Base-by-base conservation (phyloP, 768 basidiomycete species). In the Hydnum rufescens region DNA sequence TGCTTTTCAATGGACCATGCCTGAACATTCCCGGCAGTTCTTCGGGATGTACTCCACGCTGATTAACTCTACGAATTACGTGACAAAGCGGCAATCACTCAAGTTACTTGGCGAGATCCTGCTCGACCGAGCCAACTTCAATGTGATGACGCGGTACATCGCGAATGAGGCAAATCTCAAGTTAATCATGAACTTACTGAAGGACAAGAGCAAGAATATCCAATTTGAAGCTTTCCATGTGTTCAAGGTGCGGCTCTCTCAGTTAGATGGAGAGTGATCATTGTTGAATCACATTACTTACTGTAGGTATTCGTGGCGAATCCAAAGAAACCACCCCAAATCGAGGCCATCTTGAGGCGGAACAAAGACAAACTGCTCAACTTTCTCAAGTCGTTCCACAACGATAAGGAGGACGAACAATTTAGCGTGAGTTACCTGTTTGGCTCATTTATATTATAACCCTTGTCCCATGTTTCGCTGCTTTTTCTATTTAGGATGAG, bases 171-270 rank as follows among this genome's bases (percentile, higher is more conserved):
- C 80, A 28, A 99, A 97, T 64, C 73, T 99, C 57, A 96, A 97
- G 80, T 87, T 93, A 82, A 95, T 99, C 88, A 99, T 99, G 95
- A 97, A 97, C 66, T 74, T 97, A 53, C 71, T 99, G 53, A 76
- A 92, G 56, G 89, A 96, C 64, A 95, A 92, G 75, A 96, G 92
- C 74, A 87, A 89, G 73, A 99, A 99, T 66, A 97, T 99, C 44
- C 95, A 99, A 65, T 99, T 97, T 53, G 95, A 99, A 64, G 93
- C 95, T 2, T 99, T 99, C 68, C 95, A 99, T 61, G 95, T 99
- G 34, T 99, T 99, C 76, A 99, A 97, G 77, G 93, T 89, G 74
- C 25, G 16, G 6, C 61, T 2, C 26, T 8, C n/a, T 30, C 23
- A 25, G 22, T 42, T 43, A 19, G 48, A 18, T 26, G 18, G 28